Evolutionary conservation across 768 basidiomycete genomes (phyloP).

Genomic region (Mycena leptocephala): DNA sequence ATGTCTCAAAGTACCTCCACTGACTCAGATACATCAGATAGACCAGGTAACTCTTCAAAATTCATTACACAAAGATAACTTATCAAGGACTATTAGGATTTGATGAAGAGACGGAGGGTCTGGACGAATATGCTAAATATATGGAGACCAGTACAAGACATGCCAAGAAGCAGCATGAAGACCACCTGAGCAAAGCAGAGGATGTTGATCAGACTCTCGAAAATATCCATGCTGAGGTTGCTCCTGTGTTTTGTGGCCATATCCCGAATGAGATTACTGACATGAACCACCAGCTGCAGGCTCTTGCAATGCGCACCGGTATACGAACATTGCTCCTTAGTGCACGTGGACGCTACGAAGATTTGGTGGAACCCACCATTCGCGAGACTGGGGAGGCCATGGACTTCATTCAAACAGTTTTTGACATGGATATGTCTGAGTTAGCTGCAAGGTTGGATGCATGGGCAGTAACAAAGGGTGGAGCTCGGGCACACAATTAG

Average conservation of each 20-base stretch:
- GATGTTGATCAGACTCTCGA: background rate
- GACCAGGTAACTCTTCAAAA: background rate
- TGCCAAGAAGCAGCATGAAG: too few relatives aligned
- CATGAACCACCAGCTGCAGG: too few relatives aligned
- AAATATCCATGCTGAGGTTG: background rate
- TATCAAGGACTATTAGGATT: too few relatives aligned
- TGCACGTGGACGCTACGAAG: too few relatives aligned
- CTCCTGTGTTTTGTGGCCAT: too few relatives aligned
- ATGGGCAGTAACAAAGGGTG: background rate
- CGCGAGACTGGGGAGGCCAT: background rate
- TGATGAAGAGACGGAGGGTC: too few relatives aligned
- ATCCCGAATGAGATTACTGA: too few relatives aligned
- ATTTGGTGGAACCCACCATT: background rate
- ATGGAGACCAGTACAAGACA: too few relatives aligned
- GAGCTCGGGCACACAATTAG: too few relatives aligned
- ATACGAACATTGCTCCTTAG: too few relatives aligned
- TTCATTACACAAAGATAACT: background rate
- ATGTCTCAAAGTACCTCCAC: background rate
- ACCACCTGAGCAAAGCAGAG: background rate
- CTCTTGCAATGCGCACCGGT: too few relatives aligned
- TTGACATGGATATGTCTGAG: background rate
- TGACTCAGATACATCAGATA: background rate
- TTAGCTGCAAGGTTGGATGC: background rate
- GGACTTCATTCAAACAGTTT: background rate
- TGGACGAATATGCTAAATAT: too few relatives aligned